Base-by-base conservation (phyloP, 169 alveolate species). In the Plasmodium berghei region DNA sequence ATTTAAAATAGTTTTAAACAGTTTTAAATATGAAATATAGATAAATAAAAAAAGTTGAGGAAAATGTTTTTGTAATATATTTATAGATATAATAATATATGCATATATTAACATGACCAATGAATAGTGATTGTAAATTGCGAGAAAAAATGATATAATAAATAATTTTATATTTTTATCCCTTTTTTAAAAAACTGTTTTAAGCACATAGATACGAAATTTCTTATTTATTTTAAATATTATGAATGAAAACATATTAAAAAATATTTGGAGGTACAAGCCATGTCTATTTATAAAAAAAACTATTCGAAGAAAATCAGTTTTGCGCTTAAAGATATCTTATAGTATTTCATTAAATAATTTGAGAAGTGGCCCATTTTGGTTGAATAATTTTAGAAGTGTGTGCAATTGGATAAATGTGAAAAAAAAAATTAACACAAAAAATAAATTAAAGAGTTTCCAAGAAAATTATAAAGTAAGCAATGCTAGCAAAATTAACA, bases 161-260 rank as follows among this genome's bases (percentile, higher is more conserved):
- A 46, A 66, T n/a, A 46, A 12, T 75, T 75, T 66, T 54, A 14
- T 1, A 46, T 49, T n/a, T 62, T 69, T 8, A 62, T 18, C 58
- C 20, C n/a, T 52, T 52, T 18, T 63, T 66, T 56, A 22, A 63
- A 56, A 46, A 73, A 73, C 59, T 16, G 42, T 34, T 34, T 34
- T 34, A 34, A 34, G 72, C 56, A 73, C 72, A 26, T 18, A 73
- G 16, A 73, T 16, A 73, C 14, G 40, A 73, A 46, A 49, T 48
- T 59, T 56, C 16, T 9, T 40, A 9, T 52, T 64, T 64, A 9
- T 52, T 64, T 64, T 55, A 24, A 24, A 75, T 48, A 75, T 75
- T 75, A 75, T 75, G 88, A 75, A 75, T 63, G 88, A 75, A 34
- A 75, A 69, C 55, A 49, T 63, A 64, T 56, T 75, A 63, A 75